A percentile compares a stretch with the other conserved stretches of the same genome.
Evolutionary conservation across 768 basidiomycete species (phyloP).

Genomic region (Rhizopogon vinicolor): DNA sequence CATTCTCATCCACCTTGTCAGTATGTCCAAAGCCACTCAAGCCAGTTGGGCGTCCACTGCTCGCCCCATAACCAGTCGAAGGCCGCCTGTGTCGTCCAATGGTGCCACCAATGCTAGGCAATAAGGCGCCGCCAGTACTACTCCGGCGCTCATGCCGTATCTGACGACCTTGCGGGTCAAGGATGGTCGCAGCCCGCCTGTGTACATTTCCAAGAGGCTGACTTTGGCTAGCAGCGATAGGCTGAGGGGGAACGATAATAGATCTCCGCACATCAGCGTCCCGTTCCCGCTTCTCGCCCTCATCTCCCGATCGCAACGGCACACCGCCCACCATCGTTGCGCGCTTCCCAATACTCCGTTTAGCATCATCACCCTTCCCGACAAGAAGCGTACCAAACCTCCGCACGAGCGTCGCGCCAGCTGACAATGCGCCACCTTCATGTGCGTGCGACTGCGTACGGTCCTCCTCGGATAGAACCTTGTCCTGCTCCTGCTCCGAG

Average conservation of each 20-base stretch:
- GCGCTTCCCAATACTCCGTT: conserved; percentile 38
- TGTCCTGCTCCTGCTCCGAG: conserved; percentile 27
- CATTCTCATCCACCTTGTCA: conserved; percentile 43
- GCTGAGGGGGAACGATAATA: conserved; percentile 21
- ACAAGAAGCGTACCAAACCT: conserved; percentile 71
- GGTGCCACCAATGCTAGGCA: conserved; percentile 45
- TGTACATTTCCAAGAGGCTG: conserved; percentile 59
- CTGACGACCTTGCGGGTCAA: conserved; percentile 63
- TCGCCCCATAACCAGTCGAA: conserved; percentile 55
- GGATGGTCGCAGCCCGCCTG: conserved; percentile 71
- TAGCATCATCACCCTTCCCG: conserved; percentile 40
- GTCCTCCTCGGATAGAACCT: conserved; percentile 18
- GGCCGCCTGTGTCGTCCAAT: conserved; percentile 68
- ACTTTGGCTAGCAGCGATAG: conserved; percentile 40
- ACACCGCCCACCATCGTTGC: conserved; percentile 48
- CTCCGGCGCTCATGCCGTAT: conserved; percentile 70
- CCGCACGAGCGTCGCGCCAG: conserved; percentile 70
- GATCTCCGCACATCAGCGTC: conserved; percentile 16
- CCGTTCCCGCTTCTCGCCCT: conserved; percentile 24
- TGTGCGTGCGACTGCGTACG: conserved; percentile 13
- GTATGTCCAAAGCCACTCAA: conserved; percentile 49
- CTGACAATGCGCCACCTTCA: conserved; percentile 34
- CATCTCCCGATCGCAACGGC: conserved; percentile 32
- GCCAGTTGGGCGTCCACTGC: conserved; percentile 21
- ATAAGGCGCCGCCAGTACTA: conserved; percentile 64